Evolutionary conservation across 108 stramenopile species (phyloP).

Genomic region (Ochromonas danica): DNA sequence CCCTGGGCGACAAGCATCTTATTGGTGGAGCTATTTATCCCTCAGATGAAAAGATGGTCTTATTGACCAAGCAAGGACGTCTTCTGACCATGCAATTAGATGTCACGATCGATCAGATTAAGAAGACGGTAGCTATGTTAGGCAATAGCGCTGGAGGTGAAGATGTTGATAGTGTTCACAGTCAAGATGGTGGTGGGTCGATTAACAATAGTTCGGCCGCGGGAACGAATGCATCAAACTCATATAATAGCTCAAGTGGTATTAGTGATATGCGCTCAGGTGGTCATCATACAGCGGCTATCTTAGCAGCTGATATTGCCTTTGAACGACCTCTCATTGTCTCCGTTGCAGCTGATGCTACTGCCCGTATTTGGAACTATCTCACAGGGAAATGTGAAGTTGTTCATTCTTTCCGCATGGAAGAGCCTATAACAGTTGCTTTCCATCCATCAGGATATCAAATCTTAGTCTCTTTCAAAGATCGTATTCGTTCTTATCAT

Average conservation of each 20-base stretch:
- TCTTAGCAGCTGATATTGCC: not conserved
- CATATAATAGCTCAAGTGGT: not conserved
- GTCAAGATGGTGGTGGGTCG: not conserved
- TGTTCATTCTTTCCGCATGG: slow-evolving; percentile 44
- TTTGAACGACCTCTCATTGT: slow-evolving; percentile 50
- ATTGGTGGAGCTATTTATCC: slow-evolving; percentile 18
- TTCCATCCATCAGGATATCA: slow-evolving; percentile 50
- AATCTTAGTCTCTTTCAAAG: slow-evolving; percentile 51
- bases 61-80: not conserved
- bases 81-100: slow-evolving; percentile 12
- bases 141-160: not conserved
- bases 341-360: slow-evolving; percentile 52
- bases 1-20: slow-evolving; percentile 3
- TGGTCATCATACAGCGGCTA: not conserved
- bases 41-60: slow-evolving; percentile 24
- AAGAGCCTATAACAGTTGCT: slow-evolving; percentile 44
- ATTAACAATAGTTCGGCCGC: not conserved
- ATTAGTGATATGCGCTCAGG: not conserved
- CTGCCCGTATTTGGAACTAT: slow-evolving; percentile 60
- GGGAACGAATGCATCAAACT: not conserved
- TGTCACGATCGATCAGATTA: slow-evolving; percentile 1
- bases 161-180: not conserved
- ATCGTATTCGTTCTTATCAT: slow-evolving; percentile 48
- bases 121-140: not conserved
- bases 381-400: slow-evolving; percentile 37